These are phyloP conservation scores for Ganoderma sinense DNA, from an alignment of 1,284 basidiomycete genomes.

Conservation along the genomic window DNA sequence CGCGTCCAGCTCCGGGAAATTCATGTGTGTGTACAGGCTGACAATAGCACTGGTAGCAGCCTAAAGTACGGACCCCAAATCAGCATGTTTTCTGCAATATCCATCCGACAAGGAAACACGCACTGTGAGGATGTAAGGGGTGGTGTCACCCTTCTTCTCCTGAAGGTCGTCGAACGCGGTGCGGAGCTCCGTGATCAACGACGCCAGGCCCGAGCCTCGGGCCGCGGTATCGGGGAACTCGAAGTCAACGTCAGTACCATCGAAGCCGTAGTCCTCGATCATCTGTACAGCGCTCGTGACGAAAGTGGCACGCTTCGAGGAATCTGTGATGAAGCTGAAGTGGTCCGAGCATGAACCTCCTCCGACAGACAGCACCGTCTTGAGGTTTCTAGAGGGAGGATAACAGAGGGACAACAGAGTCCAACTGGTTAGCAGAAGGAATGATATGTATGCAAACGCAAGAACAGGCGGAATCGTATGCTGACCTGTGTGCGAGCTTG, in stretches of 20 bases:
- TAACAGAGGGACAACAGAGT: too few relatives aligned
- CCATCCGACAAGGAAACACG: slow-evolving; percentile 12
- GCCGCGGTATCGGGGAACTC: slow-evolving; percentile 63
- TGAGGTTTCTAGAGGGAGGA: slow-evolving; percentile 79
- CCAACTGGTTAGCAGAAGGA: too few relatives aligned
- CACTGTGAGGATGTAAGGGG: slow-evolving; percentile 65
- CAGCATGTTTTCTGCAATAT: neutral
- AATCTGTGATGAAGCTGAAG: slow-evolving; percentile 66
- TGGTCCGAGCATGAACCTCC: slow-evolving; percentile 81
- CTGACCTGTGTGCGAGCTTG: too few relatives aligned
- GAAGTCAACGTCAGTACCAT: slow-evolving; percentile 83
- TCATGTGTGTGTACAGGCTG: slow-evolving; percentile 70
- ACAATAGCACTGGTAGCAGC: slow-evolving; percentile 68
- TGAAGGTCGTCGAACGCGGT: slow-evolving; percentile 61
- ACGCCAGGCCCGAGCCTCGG: slow-evolving; percentile 65
- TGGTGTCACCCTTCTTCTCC: slow-evolving; percentile 61
- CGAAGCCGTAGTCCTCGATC: slow-evolving; percentile 88
- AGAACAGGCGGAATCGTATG: neutral
- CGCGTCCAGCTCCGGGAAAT: slow-evolving; percentile 76
- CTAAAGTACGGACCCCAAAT: slow-evolving; percentile 21
- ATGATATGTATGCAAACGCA: too few relatives aligned
- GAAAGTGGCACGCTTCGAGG: slow-evolving; percentile 72
- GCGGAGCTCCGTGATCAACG: slow-evolving; percentile 65
- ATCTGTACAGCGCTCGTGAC: slow-evolving; percentile 75
- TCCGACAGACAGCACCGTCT: slow-evolving; percentile 81